Conservation (phyloP, 805 yeast genomes). For the Metschnikowia lochheadii region DNA sequence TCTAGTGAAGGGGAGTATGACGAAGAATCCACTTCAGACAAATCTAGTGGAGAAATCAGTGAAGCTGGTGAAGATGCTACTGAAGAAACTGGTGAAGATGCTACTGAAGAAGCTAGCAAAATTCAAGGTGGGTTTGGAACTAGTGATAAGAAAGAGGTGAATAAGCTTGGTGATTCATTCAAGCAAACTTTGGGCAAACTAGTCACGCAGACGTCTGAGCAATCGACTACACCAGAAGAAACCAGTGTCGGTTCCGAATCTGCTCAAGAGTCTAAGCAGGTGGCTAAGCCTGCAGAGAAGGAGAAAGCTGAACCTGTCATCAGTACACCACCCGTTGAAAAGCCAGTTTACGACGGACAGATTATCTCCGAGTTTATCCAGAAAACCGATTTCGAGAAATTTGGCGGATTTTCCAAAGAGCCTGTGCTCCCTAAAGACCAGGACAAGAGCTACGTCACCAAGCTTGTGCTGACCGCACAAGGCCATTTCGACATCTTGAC, state of each 20-base stretch:
- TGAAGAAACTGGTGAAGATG: too few relatives aligned
- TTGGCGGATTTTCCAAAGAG: constrained; percentile 17
- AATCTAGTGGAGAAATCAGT: neutral
- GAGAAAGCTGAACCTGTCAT: neutral
- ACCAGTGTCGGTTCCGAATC: neutral
- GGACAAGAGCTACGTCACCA: constrained; percentile 16
- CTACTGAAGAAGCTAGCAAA: too few relatives aligned
- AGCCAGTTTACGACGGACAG: constrained; percentile 3
- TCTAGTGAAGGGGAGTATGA: neutral
- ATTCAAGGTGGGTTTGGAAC: neutral
- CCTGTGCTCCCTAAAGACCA: constrained; percentile 6
- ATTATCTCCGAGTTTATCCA: constrained; percentile 5
- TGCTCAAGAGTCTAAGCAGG: neutral
- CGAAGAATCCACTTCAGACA: neutral
- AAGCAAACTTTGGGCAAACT: neutral
- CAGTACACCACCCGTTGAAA: neutral
- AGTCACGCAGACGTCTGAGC: neutral
- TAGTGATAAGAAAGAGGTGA: neutral
- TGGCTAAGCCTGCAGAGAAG: neutral
- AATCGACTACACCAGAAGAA: neutral
- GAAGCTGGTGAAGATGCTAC: too few relatives aligned
- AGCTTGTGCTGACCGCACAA: constrained; percentile 23
- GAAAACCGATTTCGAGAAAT: constrained; percentile 7
- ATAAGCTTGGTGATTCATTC: neutral
- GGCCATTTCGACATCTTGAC: constrained; percentile 24